These are phyloP conservation scores for Pichia cephalocereana DNA, from an alignment of 805 yeast species.

Conservation along the genomic window DNA sequence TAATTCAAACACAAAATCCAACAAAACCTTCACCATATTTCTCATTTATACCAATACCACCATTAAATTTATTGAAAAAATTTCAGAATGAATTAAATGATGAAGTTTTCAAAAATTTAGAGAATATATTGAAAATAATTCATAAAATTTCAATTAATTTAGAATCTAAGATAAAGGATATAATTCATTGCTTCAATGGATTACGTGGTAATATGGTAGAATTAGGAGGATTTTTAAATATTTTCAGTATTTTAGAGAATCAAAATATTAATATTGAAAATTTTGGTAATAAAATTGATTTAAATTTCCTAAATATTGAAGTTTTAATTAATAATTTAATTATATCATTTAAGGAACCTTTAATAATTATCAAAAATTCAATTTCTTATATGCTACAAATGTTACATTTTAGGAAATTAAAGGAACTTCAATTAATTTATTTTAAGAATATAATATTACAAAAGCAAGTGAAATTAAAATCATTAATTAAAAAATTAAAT, in stretches of 20 bases:
- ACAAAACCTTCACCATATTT: constrained; percentile 41
- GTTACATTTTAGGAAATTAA: constrained; percentile 40
- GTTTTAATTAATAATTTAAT: constrained; percentile 31
- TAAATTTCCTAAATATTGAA: constrained; percentile 41
- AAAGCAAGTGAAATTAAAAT: constrained; percentile 29
- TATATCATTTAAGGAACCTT: constrained; percentile 40
- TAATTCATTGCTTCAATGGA: constrained; percentile 31
- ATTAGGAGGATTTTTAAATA: constrained; percentile 48
- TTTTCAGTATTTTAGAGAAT: constrained; percentile 39
- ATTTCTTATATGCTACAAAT: constrained; percentile 34
- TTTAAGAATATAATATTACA: constrained; percentile 27
- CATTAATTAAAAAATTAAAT: constrained; percentile 11
- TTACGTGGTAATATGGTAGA: constrained; percentile 35
- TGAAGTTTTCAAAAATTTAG: constrained; percentile 21
- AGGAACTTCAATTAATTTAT: constrained; percentile 41
- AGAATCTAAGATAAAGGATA: constrained; percentile 29
- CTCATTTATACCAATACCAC: constrained; percentile 36
- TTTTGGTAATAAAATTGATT: constrained; percentile 46
- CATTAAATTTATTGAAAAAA: constrained; percentile 20
- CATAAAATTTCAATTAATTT: constrained; percentile 18
- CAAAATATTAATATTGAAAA: constrained; percentile 32
- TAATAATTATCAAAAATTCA: constrained; percentile 39
- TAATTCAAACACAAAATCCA: constrained; percentile 43
- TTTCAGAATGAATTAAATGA: constrained; percentile 20
- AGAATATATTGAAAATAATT: constrained; percentile 12